These are phyloP conservation scores for Aspergillus tamarii DNA, from an alignment of 2,329 filamentous ascomycete species.

Conservation along the genomic window DNA sequence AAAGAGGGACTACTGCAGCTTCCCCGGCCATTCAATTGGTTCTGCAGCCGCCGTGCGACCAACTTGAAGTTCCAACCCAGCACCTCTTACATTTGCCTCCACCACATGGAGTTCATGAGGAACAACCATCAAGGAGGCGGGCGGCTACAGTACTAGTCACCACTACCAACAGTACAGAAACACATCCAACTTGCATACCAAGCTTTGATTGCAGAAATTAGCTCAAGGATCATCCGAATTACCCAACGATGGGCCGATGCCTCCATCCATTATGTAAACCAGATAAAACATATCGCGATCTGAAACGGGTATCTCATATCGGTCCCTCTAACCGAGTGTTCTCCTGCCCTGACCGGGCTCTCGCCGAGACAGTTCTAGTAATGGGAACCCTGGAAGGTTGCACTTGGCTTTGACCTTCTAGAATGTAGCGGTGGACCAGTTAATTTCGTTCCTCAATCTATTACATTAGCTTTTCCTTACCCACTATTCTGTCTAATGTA, in stretches of 20 bases:
- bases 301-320: not conserved
- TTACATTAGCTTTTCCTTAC: not conserved
- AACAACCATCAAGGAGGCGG: not conserved
- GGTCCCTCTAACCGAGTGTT: not conserved
- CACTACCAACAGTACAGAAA: not conserved
- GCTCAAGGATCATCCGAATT: constrained; percentile 1
- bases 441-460: not conserved
- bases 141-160: not conserved
- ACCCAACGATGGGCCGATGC: not conserved
- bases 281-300: not conserved
- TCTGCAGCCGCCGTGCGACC: constrained; percentile 1
- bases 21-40: not conserved
- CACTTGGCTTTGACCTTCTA: not conserved
- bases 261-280: constrained; percentile 1
- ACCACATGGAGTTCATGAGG: not conserved
- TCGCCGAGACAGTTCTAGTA: not conserved
- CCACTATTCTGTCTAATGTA: not conserved
- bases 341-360: not conserved
- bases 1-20: not conserved
- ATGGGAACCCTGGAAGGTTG: not conserved
- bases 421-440: not conserved
- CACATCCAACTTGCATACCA: not conserved
- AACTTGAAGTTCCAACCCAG: not conserved
- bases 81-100: not conserved
- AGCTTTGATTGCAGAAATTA: constrained; percentile 3